Evolutionary conservation across 495 filamentous ascomycete genomes (phyloP).

Genomic region (Penicillium fimorum): DNA sequence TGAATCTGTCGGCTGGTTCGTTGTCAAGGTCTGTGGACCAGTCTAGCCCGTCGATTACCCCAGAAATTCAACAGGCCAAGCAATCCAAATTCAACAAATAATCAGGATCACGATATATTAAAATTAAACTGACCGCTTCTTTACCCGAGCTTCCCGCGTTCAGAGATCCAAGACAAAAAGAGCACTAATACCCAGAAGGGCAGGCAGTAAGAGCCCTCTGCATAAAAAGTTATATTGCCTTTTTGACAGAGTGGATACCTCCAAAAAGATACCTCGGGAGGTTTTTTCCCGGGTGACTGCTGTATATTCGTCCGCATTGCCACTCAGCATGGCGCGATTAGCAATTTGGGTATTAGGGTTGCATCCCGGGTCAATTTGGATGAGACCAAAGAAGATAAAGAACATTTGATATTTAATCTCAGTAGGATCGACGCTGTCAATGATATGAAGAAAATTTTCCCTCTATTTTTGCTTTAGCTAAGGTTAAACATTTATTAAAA

Average conservation of each 20-base stretch:
- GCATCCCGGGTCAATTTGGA: background rate
- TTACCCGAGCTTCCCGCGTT: background rate
- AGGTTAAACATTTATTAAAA: too few species aligned
- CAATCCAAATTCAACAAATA: background rate
- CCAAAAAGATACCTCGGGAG: background rate
- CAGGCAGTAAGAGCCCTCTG: constrained; percentile 3
- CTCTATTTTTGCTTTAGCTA: too few species aligned
- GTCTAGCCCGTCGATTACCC: constrained; percentile 11
- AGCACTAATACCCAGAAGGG: constrained; percentile 6
- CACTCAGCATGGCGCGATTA: constrained; percentile 18
- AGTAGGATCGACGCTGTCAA: too few species aligned
- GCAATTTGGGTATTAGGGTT: constrained; percentile 1
- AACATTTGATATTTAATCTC: too few species aligned
- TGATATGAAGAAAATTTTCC: too few species aligned
- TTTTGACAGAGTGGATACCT: constrained; percentile 6
- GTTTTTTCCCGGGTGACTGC: background rate
- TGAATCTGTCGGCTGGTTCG: background rate
- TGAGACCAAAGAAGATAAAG: too few species aligned
- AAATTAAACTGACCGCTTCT: constrained; percentile 1
- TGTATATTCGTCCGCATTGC: constrained; percentile 12
- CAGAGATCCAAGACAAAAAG: background rate
- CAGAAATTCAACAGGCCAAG: constrained; percentile 9
- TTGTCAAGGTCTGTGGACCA: background rate
- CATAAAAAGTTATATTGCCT: constrained; percentile 8
- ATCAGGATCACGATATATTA: background rate